Evolutionary conservation across 371 early-diverging fungal species (phyloP), one percentile per base, ranked within the genome.

Genomic region (Funneliformis caledonium): DNA sequence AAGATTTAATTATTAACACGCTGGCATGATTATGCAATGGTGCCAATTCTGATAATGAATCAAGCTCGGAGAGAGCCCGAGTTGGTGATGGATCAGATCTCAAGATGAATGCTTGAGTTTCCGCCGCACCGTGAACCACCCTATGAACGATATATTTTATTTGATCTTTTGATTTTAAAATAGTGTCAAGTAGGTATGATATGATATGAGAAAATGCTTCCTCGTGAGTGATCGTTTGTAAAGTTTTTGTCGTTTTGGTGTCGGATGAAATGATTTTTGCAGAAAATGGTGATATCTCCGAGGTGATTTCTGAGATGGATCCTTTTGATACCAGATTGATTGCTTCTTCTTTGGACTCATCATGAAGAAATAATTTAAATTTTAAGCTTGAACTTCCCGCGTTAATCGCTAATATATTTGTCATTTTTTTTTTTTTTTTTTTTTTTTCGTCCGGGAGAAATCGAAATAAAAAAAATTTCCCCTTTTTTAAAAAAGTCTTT

Each of bases 1-100:
- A 65, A 26, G 26, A 33, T 37, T 64, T 50, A 62, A 84, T 76
- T 22, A 83, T 56, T 43, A 74, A 42, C 5, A 84, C 77, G 70
- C 76, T 80, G 2, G 74, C 61, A 67, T 78, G 83, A 56, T 84
- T 84, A 64, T 84, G 85, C 16, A 84, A 82, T 3, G 85, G 85
- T 22, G 85, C 85, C n/a, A 84, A 68, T 67, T 72, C 83, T n/a
- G 84, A 80, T 19, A 83, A 56, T 42, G 65, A 75, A 22, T 84
- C 80, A 11, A 84, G 59, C 33, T 75, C 19, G 11, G 22, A 22
- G 3, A 75, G 22, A 9, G 67, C 67, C 14, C 16, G 33, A 22
- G 26, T 4, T 4, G 42, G 31, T 14, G 67, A 31, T 33, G 67
- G 19, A 65, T 65, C 33, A 65, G 67, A 65, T 33, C 12, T 33